Evolutionary conservation across 108 stramenopile genomes (phyloP), one percentile per base, ranked within the genome.

Genomic region (Ochromonas danica): DNA sequence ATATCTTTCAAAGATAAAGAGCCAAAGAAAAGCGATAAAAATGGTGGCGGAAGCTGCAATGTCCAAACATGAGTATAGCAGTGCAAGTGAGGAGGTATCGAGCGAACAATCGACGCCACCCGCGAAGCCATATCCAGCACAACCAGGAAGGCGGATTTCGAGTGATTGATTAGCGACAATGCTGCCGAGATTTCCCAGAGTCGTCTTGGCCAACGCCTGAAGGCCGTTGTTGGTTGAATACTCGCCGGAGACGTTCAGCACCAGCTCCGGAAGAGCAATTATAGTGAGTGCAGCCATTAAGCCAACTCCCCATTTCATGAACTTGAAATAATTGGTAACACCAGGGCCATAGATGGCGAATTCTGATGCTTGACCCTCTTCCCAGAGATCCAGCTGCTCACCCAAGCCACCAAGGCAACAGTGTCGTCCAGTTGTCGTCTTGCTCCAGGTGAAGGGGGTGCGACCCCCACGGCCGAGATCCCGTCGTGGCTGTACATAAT

Each of bases 271-370:
- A 0, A 75, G 57, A 31, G 88, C 84, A 25, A 88, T 36, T 25
- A 89, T 25, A 0, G 90, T 61, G 30, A 90, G 79, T 43, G 89
- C 81, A 38, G 79, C 71, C 81, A 90, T 85, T 0, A 89, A 81
- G 88, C 90, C 89, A 22, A 71, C 80, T 43, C 87, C 87, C 90
- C 90, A 90, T 71, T 90, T 90, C 45, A 89, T 45, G 77, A 89
- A 89, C 84, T 90, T 90, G 84, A 90, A 90, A 72, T 90, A 90
- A 42, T 90, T 90, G 0, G 90, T 90, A 31, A 90, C 85, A 0
- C 90, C 90, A 79, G 84, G 84, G 0, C 90, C 90, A 82, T 86
- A 89, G 39, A 87, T 87, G 33, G 83, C 82, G 63, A 90, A 88
- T 81, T 90, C 90, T 42, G 84, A 85, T 17, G 80, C 84, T 39